A percentile compares a stretch with the other conserved stretches of the same genome.
phyloP scores from a whole-genome alignment of 345 rosid species.

The Aurinia saxatilis region DNA sequence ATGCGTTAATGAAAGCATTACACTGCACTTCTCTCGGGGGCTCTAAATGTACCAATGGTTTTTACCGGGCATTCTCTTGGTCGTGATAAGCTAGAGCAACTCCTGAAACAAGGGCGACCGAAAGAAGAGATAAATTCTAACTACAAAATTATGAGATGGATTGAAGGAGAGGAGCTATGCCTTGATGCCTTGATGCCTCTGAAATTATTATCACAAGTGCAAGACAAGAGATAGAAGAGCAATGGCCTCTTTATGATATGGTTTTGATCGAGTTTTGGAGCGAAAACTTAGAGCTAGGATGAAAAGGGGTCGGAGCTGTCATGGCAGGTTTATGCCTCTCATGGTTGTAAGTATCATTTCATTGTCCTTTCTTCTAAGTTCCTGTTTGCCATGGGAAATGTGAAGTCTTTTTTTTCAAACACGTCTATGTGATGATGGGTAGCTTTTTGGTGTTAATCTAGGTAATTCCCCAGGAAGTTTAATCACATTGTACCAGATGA shows the following conservation, averaged over 20 bases:
- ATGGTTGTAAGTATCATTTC: constrained; percentile 52
- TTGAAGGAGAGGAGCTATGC: constrained; percentile 73
- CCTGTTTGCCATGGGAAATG: not conserved
- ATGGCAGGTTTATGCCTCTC: constrained; percentile 75
- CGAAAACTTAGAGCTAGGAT: constrained; percentile 73
- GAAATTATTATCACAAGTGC: constrained; percentile 74
- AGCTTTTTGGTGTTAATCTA: constrained; percentile 20
- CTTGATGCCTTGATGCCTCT: constrained; percentile 66
- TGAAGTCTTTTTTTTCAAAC: not conserved
- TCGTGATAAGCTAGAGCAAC: constrained; percentile 71
- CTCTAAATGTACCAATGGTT: constrained; percentile 76
- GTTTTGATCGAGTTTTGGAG: constrained; percentile 61
- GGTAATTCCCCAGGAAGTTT: constrained; percentile 96
- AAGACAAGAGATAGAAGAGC: constrained; percentile 66
- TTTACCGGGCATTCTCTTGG: constrained; percentile 87
- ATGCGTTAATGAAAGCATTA: no score
- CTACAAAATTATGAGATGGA: constrained; percentile 71
- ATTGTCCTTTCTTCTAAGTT: not conserved
- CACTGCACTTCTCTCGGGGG: constrained; percentile 77
- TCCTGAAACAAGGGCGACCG: constrained; percentile 64
- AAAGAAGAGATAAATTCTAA: constrained; percentile 56
- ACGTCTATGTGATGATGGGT: not conserved
- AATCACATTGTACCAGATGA: constrained; percentile 70
- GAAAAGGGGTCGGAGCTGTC: constrained; percentile 60
- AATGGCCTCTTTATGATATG: constrained; percentile 82